Evolutionary conservation across 306 rosid species (phyloP), one percentile per base, ranked within the genome.

Genomic region (Arachis stenosperma): DNA sequence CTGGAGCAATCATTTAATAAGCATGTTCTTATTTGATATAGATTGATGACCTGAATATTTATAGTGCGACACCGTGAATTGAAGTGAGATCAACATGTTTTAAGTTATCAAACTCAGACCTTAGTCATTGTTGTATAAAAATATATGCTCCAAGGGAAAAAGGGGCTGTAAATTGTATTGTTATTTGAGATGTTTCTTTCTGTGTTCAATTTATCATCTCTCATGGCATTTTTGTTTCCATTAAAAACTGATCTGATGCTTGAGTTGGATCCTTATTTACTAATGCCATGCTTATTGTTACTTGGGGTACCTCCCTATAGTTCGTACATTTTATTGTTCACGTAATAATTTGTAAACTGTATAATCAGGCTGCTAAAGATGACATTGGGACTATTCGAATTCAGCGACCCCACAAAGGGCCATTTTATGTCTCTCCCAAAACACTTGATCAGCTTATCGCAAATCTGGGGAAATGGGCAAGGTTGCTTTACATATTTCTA

Each of bases 381-480:
- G 99, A 94, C 59, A 59, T 91, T 60, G 99, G 99, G 81, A 76
- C 87, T 36, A 61, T 94, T 62, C 85, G 99, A 66, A 79, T 94
- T 78, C 99, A 94, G 81, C 77, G 90, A 77, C 99, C 99, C 43
- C 88, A 90, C 80, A 94, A 94, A 77, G 99, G 99, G 55, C 97
- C 97, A 53, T 94, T 94, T 86, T 94, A 94, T 75, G 88, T 94
- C 68, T 71, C 99, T 61, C 92, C 99, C 67, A 94, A 88, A 75
- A 81, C 95, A 3, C 85, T 94, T 69, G 96, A 94, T 81, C 97
- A 94, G 69, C 97, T 94, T 70, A 94, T 94, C 76, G 86, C 80
- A 62, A 91, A 94, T 87, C 90, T 94, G 54, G 99, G 96, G 75
- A 94, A 89, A 83, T 91, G 97, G 99, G 95, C 99, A 57, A 94